Evolutionary conservation across 2,329 filamentous ascomycete genomes (phyloP), one percentile per base, ranked within the genome.

Genomic region (Aspergillus carbonarius): DNA sequence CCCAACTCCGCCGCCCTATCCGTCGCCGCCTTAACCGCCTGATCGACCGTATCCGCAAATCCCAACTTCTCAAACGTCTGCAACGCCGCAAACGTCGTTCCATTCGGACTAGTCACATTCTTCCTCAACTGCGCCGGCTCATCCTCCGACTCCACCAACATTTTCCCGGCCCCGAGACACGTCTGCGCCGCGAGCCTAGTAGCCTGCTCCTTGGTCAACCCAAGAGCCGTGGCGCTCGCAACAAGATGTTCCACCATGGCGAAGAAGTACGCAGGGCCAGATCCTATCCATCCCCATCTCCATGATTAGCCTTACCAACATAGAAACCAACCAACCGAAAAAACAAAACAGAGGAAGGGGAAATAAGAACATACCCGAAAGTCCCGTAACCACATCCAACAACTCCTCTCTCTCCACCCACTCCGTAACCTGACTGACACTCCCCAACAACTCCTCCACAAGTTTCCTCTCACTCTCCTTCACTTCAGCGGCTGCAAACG

Each of bases 221-320:
- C 72, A 2, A 73, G 60, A 2, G 68, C 66, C 3, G 69, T 73
- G 4, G 71, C 71, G 52, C 71, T 73, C 27, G 70, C 64, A 30
- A 73, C 57, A 3, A 74, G 56, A 51, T 74, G 71, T 52, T 74
- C 72, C 17, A 74, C 72, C 71, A 74, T 73, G 23, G 72, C 72
- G 59, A 74, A 74, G 65, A 74, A 74, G 49, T 74, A 74, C 7
- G 72, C 72, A 5, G 72, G 72, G 10, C 72, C 72, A n/a, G 72
- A 74, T 54, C 72, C 72, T 73, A 18, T 15, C 46, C 27, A 30
- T 30, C 7, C 30, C 30, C 7, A 25, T 35, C 20, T 3, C 27
- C 20, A 20, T 5, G 4, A 20, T 49, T 13, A 53, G 37, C 12
- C 4, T 53, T 42, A 8, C 6, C 7, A 23, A 23, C n/a, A 23